Percentiles rank a stretch among this genome's conserved stretches.
These are phyloP conservation scores for Penicillium sp. DNA, from an alignment of 2,329 filamentous ascomycete species.

Conservation along the genomic window DNA sequence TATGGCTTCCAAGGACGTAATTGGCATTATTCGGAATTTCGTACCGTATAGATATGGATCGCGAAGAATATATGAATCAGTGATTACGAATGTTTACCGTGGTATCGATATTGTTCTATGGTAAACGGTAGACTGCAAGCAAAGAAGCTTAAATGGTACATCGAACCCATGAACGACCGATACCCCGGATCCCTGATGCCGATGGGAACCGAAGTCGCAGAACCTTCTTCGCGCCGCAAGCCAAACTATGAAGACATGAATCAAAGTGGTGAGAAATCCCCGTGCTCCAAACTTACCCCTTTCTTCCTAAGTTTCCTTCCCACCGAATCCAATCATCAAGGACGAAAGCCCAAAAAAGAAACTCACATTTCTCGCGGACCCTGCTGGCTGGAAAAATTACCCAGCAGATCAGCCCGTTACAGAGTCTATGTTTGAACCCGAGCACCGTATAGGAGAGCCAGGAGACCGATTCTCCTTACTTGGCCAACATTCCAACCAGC, in stretches of 20 bases:
- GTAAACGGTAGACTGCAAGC: neutral
- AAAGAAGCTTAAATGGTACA: neutral
- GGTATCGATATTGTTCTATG: neutral
- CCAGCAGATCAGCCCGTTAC: neutral
- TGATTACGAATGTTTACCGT: neutral
- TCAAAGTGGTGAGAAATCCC: neutral
- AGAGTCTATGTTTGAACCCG: neutral
- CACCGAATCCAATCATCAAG: neutral
- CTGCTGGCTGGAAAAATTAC: neutral
- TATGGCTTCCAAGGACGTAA: neutral
- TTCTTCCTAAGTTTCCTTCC: neutral
- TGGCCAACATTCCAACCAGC: constrained; percentile 13
- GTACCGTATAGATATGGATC: neutral
- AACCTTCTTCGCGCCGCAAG: neutral
- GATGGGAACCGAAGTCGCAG: neutral
- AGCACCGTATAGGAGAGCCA: neutral
- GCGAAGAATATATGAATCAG: neutral
- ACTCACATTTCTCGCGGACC: neutral
- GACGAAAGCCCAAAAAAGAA: neutral
- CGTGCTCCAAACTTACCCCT: neutral
- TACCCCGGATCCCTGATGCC: neutral
- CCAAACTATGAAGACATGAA: neutral
- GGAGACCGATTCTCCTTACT: constrained; percentile 14
- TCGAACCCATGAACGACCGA: neutral
- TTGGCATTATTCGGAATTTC: neutral